Percentiles rank a stretch among this genome's conserved stretches.
These are phyloP conservation scores for Wickerhamomyces chaumierensis DNA, from an alignment of 805 yeast species.

Conservation along the genomic window DNA sequence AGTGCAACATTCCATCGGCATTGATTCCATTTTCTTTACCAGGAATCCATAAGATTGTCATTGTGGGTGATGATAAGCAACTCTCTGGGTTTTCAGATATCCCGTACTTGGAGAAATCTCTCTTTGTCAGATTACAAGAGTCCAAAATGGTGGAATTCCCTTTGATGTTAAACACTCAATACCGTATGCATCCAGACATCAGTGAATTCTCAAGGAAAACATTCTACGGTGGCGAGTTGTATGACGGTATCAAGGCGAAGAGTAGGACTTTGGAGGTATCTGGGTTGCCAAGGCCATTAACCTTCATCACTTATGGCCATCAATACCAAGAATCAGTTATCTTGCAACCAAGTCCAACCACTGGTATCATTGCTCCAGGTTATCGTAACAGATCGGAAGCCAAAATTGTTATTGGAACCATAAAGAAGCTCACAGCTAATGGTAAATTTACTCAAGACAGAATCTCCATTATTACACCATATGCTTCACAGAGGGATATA, in stretches of 20 bases:
- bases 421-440: slow-evolving; percentile 40
- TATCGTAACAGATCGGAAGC: slow-evolving; percentile 41
- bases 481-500: slow-evolving; percentile 61
- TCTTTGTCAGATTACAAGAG: slow-evolving; percentile 51
- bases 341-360: slow-evolving; percentile 24
- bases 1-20: slow-evolving; percentile 62
- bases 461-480: slow-evolving; percentile 64
- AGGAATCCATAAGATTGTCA: slow-evolving; percentile 53
- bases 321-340: slow-evolving; percentile 35
- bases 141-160: slow-evolving; percentile 46
- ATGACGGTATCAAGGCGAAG: slow-evolving; percentile 47
- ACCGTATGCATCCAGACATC: slow-evolving; percentile 57
- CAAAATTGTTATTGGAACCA: slow-evolving; percentile 33
- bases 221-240: slow-evolving; percentile 37
- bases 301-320: slow-evolving; percentile 49
- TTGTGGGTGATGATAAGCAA: slow-evolving; percentile 72
- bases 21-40: slow-evolving; percentile 61
- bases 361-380: slow-evolving; percentile 52
- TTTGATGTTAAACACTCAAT: slow-evolving; percentile 59
- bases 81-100: slow-evolving; percentile 61
- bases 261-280: slow-evolving; percentile 32
- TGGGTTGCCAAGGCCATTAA: slow-evolving; percentile 42
- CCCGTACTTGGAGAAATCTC: slow-evolving; percentile 51
- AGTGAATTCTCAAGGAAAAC: slow-evolving; percentile 44
- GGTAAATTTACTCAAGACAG: slow-evolving; percentile 37